Percentiles rank a stretch among this genome's conserved stretches.
These are phyloP conservation scores for Cercospora sesami DNA, from an alignment of 2,329 filamentous ascomycete genomes.

Conservation along the genomic window DNA sequence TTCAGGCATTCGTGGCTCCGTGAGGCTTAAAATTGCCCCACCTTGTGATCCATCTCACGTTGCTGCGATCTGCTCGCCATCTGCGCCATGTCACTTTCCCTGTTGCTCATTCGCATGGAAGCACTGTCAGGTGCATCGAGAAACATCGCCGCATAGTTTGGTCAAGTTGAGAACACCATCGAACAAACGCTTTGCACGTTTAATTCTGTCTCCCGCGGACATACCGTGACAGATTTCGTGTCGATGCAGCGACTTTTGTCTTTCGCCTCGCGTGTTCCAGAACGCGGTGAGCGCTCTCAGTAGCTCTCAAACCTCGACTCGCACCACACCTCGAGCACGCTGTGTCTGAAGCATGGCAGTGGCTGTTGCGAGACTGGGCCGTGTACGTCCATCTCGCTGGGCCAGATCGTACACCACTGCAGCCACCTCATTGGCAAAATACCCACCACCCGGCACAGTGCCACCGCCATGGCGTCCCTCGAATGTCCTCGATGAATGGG, in stretches of 20 bases:
- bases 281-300: background rate
- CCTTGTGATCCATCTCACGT: background rate
- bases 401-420: slow-evolving; percentile 24
- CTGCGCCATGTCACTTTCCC: background rate
- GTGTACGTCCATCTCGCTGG: slow-evolving; percentile 13
- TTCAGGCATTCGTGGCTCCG: background rate
- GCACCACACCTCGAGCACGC: background rate
- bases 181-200: background rate
- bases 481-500: slow-evolving; percentile 71
- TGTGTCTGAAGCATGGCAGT: background rate
- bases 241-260: slow-evolving; percentile 5
- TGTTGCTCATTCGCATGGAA: background rate
- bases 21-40: slow-evolving; percentile 7
- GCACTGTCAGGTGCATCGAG: background rate
- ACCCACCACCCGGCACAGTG: slow-evolving; percentile 19
- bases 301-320: background rate
- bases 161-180: background rate
- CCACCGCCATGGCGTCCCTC: slow-evolving; percentile 61
- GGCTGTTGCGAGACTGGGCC: background rate
- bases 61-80: background rate
- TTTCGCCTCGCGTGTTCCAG: background rate
- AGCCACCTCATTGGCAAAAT: slow-evolving; percentile 11
- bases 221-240: background rate
- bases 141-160: background rate
- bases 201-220: background rate